Conservation (phyloP, 495 filamentous ascomycete genomes). For the Pyronema domesticum region DNA sequence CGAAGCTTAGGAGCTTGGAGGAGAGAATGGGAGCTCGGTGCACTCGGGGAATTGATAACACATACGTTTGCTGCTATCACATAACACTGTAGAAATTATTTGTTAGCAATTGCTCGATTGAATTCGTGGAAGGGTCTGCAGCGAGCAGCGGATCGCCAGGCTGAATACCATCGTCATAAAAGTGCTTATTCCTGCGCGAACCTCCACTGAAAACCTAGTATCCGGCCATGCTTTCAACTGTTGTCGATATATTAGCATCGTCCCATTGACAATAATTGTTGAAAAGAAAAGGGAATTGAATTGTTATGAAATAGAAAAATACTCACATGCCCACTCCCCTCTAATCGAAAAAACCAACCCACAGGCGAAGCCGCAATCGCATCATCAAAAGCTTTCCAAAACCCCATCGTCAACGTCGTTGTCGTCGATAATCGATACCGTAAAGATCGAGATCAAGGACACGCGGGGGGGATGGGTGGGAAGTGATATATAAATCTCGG, state of each 20-base stretch:
- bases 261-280: background rate
- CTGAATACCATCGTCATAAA: background rate
- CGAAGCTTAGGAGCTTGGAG: no score
- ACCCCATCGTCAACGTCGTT: background rate
- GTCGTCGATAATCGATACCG: no score
- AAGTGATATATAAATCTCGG: no score
- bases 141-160: no score
- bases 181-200: background rate
- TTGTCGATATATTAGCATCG: background rate
- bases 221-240: background rate
- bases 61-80: conserved; percentile 28
- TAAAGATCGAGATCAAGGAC: no score
- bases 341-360: background rate
- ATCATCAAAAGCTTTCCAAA: background rate
- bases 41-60: background rate
- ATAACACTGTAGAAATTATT: conserved; percentile 30
- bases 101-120: background rate
- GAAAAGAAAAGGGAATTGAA: no score
- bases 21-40: background rate
- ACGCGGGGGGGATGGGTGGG: no score
- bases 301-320: background rate
- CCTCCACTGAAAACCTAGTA: conserved; percentile 1
- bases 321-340: background rate
- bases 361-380: background rate
- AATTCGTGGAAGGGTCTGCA: background rate